phyloP scores from a whole-genome alignment of 495 filamentous ascomycete species.

The Annulohypoxylon bovei region DNA sequence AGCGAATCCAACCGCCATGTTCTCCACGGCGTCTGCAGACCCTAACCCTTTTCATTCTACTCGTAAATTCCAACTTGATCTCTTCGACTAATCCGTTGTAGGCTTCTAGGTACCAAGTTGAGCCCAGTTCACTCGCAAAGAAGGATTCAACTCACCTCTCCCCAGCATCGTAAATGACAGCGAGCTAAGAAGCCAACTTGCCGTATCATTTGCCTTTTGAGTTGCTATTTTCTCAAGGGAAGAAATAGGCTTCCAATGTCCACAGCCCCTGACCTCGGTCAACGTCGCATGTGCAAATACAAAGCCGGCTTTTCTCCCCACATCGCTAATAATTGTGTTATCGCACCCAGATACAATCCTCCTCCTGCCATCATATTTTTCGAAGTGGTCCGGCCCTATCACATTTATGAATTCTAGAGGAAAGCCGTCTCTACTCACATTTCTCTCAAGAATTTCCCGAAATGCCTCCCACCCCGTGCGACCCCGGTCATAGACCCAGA shows the following conservation, averaged over 20 bases:
- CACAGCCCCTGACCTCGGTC: neutral
- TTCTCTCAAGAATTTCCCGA: neutral
- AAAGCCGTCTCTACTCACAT: neutral
- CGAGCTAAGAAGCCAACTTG: constrained; percentile 5
- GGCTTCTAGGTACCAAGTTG: neutral
- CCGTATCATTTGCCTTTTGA: neutral
- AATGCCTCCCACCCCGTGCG: neutral
- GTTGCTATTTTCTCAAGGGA: neutral
- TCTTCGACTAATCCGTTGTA: neutral
- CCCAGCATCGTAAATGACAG: constrained; percentile 3
- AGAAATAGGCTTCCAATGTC: constrained; percentile 1
- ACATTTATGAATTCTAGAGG: neutral
- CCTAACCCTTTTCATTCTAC: neutral
- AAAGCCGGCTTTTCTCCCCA: constrained; percentile 13
- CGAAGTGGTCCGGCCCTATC: constrained; percentile 9
- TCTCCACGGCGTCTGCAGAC: neutral
- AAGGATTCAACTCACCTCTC: neutral
- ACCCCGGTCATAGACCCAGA: neutral
- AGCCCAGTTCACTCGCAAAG: neutral
- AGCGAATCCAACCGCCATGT: neutral
- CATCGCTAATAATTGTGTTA: constrained; percentile 11
- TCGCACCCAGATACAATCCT: neutral
- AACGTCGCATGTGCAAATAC: neutral
- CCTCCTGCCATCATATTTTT: neutral
- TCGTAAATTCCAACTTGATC: neutral